Conservation (phyloP, 73 alveolate genomes). For the Paramecium bursaria region DNA sequence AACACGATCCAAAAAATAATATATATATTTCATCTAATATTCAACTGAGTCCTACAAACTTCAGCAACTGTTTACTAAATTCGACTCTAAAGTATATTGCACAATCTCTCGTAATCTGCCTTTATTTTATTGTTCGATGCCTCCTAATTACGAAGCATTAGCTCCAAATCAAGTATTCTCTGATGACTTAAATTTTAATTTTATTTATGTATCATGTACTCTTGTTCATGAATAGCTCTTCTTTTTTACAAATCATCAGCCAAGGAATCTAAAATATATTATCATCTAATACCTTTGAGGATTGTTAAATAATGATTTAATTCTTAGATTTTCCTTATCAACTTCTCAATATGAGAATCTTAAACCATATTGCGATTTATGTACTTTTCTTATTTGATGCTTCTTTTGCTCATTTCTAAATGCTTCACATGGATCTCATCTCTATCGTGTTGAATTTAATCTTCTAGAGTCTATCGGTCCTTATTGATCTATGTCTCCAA, state of each 20-base stretch:
- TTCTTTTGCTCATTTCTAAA: slow-evolving; percentile 36
- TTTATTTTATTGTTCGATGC: slow-evolving; percentile 3
- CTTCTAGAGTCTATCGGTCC: slow-evolving; percentile 16
- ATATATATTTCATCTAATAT: not conserved
- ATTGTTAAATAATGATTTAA: not conserved
- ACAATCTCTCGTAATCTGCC: slow-evolving; percentile 46
- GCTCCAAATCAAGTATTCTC: slow-evolving; percentile 49
- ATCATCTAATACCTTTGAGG: not conserved
- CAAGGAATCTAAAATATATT: slow-evolving; percentile 7
- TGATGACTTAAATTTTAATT: slow-evolving; percentile 26
- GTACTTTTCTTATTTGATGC: slow-evolving; percentile 6
- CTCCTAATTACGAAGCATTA: slow-evolving; percentile 24
- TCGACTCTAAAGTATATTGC: slow-evolving; percentile 18
- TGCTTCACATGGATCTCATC: slow-evolving; percentile 19
- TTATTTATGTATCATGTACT: slow-evolving; percentile 21
- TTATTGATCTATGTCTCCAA: not conserved
- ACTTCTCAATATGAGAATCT: slow-evolving; percentile 49
- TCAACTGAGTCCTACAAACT: not conserved
- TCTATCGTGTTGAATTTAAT: slow-evolving; percentile 20
- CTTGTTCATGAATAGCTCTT: slow-evolving; percentile 11
- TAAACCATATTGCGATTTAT: slow-evolving; percentile 28
- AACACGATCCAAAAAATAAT: no score
- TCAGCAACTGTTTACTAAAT: slow-evolving; percentile 2
- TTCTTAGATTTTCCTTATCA: slow-evolving; percentile 22
- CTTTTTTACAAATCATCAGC: slow-evolving; percentile 43